Evolutionary conservation across 371 early-diverging fungal species (phyloP).

Genomic region (Apophysomyces elegans): DNA sequence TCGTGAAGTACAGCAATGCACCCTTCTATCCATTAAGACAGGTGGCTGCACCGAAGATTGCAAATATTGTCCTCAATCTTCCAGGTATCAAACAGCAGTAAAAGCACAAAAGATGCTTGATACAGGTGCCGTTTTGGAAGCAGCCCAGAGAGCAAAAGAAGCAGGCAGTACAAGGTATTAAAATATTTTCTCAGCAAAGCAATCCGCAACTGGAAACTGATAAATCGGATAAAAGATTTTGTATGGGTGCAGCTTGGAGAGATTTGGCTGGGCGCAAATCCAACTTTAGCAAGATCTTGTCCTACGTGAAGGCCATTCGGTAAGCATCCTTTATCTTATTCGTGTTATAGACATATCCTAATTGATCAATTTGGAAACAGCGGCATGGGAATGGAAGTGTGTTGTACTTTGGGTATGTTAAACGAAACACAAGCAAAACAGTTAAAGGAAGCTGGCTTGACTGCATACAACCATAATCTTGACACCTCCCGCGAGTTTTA

Average conservation of each 20-base stretch:
- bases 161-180: conserved; percentile 74
- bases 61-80: conserved; percentile 87
- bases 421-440: conserved; percentile 75
- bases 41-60: conserved; percentile 91
- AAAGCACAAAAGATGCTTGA: conserved; percentile 78
- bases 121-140: conserved; percentile 72
- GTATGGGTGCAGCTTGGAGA: conserved; percentile 91
- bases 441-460: conserved; percentile 84
- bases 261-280: conserved; percentile 83
- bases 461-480: conserved; percentile 92
- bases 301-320: conserved; percentile 83
- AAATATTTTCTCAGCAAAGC: neutral
- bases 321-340: conserved; percentile 32
- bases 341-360: neutral
- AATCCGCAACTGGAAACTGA: neutral
- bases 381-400: conserved; percentile 91
- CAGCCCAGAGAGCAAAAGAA: conserved; percentile 81
- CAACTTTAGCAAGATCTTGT: conserved; percentile 81
- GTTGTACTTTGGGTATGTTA: conserved; percentile 90
- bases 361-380: conserved; percentile 29
- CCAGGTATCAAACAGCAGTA: conserved; percentile 73
- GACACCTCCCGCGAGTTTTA: conserved; percentile 87
- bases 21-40: conserved; percentile 85
- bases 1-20: conserved; percentile 82
- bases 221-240: conserved; percentile 51